Conservation (phyloP, 805 yeast genomes). For the Zygosaccharomyces bailii region DNA sequence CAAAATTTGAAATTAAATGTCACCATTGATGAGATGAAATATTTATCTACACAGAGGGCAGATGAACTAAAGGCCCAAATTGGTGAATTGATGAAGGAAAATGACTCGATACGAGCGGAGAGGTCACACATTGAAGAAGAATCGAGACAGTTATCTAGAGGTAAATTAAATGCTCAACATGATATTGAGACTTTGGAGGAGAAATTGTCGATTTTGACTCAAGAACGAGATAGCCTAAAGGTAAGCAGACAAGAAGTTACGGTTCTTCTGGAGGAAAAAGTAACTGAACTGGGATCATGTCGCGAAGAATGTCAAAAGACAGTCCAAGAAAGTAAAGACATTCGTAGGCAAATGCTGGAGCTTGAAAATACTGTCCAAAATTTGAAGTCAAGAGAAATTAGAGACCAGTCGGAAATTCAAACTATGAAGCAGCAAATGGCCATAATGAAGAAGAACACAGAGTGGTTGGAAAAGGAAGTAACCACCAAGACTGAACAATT, state of each 20-base stretch:
- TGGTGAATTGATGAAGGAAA: conserved; percentile 22
- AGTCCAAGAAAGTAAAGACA: conserved; percentile 31
- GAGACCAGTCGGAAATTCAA: conserved; percentile 37
- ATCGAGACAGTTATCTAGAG: conserved; percentile 20
- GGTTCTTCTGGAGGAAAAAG: conserved; percentile 32
- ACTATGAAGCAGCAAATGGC: conserved; percentile 37
- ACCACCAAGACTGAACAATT: conserved; percentile 11
- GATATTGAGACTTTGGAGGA: conserved; percentile 10
- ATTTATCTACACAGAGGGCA: conserved; percentile 33
- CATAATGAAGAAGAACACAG: conserved; percentile 32
- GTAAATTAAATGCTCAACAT: conserved; percentile 12
- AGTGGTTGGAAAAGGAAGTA: conserved; percentile 30
- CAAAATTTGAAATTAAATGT: conserved; percentile 39
- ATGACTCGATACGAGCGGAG: conserved; percentile 23
- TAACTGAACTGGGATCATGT: conserved; percentile 22
- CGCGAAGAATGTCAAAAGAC: conserved; percentile 22
- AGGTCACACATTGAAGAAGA: conserved; percentile 21
- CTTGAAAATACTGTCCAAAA: conserved; percentile 38
- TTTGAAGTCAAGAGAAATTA: conserved; percentile 29
- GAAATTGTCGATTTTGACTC: conserved; percentile 11
- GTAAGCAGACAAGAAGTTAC: conserved; percentile 26
- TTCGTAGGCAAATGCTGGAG: conserved; percentile 42
- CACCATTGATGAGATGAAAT: conserved; percentile 41
- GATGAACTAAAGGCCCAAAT: conserved; percentile 35
- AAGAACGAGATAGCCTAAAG: conserved; percentile 20